Base-by-base conservation (phyloP, 2,329 filamentous ascomycete genomes). In the Hypoxylon sp. region DNA sequence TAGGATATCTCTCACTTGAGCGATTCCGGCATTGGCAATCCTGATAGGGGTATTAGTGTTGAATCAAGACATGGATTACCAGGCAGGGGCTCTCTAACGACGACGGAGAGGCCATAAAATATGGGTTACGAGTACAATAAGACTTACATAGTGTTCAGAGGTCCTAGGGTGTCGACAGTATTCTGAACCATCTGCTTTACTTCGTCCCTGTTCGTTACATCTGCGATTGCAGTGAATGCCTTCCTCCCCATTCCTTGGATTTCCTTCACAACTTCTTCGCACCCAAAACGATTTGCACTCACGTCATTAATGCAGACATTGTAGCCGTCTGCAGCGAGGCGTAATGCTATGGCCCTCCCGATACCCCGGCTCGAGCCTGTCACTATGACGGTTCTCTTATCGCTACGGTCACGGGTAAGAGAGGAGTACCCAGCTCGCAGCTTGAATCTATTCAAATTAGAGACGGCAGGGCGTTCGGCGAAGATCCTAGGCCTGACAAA, bases 221-320 rank as follows among this genome's bases (percentile, higher is more conserved):
- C 90, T 1, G 88, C 90, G 7, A 85, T 80, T 44, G 86, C 84
- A 0, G 85, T 84, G 61, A 86, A 85, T 1, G 88, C 83, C 51
- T 85, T 85, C 25, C 86, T 80, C 1, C 85, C 88, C 8, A 86
- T 78, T 2, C 76, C 67, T 61, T 84, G 77, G 60, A 91, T 88
- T 69, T 90, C 83, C 20, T 83, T 78, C 8, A 84, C 86, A 0
- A 85, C 82, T 22, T 85, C 82, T 57, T 89, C 84, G 66, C 87
- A 86, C 0, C 81, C 84, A 3, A 82, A 71, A 56, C 84, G 78
- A 69, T 90, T 88, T 13, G 84, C 81, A 30, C 81, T 70, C 14
- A 91, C 80, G 71, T 92, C 90, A 75, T 91, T 91, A 70, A 92
- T 81, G 74, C 88, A 90, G 55, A 92, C 82, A 71, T 89, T 83